Evolutionary conservation across 768 basidiomycete species (phyloP), one percentile per base, ranked within the genome.

Genomic region (Plicaturopsis crispa): DNA sequence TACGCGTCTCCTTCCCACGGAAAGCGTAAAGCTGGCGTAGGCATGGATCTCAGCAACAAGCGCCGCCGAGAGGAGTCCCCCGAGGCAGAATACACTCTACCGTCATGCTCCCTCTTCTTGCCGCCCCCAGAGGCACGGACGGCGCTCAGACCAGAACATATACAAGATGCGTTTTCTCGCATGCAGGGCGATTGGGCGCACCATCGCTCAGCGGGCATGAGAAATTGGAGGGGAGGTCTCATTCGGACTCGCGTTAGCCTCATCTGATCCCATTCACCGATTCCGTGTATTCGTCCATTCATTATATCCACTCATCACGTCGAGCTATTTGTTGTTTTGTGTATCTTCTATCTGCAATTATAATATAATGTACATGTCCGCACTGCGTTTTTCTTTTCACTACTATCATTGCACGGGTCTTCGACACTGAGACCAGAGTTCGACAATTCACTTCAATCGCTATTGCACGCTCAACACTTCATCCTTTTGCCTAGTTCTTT

Each of bases 171-270:
- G 0, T 94, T 92, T 54, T 66, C 86, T 2, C 67, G 88, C 43
- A 92, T 94, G 83, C 90, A 93, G 57, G 70, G 79, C 4, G 82
- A 91, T 44, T 86, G 86, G 78, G 69, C 80, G 2, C 84, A 88
- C 49, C 69, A 71, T 28, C 78, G 90, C 35, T 82, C 81, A 17
- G 87, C 86, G 2, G 90, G 90, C 1, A 85, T 92, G 78, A 69
- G 78, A 44, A 89, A 93, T 55, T 94, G 86, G 83, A 70, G 88
- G 36, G 88, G 88, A 4, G 91, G 91, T 0, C 66, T 93, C 24
- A 67, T 84, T 22, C 71, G 89, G 55, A 85, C 87, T 14, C 72
- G 75, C 40, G 77, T 90, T 58, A 84, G 73, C 50, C 73, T 91
- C 48, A 90, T 90, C 40, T 90, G 59, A 63, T 30, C 20, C n/a